phyloP scores from a whole-genome alignment of 306 rosid genomes.

The Gastrolobium villosum region DNA sequence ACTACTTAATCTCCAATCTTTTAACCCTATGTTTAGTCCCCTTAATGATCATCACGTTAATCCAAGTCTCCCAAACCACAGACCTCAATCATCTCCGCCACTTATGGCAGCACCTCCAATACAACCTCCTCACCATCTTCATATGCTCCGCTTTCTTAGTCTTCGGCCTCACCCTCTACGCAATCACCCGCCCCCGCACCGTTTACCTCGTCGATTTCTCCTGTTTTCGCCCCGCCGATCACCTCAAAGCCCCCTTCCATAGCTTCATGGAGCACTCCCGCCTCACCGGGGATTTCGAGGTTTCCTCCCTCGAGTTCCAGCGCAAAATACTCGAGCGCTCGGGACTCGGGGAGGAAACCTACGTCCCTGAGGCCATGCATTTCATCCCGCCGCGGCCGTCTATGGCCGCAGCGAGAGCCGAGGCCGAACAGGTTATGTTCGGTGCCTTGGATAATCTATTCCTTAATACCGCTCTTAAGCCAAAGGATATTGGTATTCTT shows the following conservation, averaged over 20 bases:
- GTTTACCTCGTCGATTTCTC: slow-evolving; percentile 68
- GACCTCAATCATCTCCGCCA: slow-evolving; percentile 62
- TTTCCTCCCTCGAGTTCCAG: slow-evolving; percentile 77
- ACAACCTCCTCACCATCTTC: slow-evolving; percentile 67
- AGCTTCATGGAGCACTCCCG: slow-evolving; percentile 72
- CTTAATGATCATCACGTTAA: slow-evolving; percentile 63
- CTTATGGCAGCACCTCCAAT: slow-evolving; percentile 83
- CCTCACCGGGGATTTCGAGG: slow-evolving; percentile 72
- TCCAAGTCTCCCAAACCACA: slow-evolving; percentile 67
- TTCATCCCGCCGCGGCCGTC: slow-evolving; percentile 67
- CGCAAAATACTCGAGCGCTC: slow-evolving; percentile 75
- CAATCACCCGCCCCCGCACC: slow-evolving; percentile 67
- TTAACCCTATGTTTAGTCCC: slow-evolving; percentile 68
- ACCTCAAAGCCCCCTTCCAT: slow-evolving; percentile 63
- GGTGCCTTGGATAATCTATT: slow-evolving; percentile 76
- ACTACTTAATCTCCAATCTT: slow-evolving; percentile 74
- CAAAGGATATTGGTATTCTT: slow-evolving; percentile 74
- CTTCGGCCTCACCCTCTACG: slow-evolving; percentile 71
- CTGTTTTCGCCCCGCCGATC: slow-evolving; percentile 71
- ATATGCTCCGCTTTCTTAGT: slow-evolving; percentile 66
- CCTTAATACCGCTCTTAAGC: slow-evolving; percentile 55
- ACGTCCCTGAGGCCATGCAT: slow-evolving; percentile 78
- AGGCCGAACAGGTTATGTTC: slow-evolving; percentile 75
- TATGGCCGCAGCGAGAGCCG: slow-evolving; percentile 74
- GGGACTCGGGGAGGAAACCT: slow-evolving; percentile 79